These are phyloP conservation scores for Mrakia blollopis DNA, from an alignment of 768 basidiomycete genomes.

Conservation along the genomic window DNA sequence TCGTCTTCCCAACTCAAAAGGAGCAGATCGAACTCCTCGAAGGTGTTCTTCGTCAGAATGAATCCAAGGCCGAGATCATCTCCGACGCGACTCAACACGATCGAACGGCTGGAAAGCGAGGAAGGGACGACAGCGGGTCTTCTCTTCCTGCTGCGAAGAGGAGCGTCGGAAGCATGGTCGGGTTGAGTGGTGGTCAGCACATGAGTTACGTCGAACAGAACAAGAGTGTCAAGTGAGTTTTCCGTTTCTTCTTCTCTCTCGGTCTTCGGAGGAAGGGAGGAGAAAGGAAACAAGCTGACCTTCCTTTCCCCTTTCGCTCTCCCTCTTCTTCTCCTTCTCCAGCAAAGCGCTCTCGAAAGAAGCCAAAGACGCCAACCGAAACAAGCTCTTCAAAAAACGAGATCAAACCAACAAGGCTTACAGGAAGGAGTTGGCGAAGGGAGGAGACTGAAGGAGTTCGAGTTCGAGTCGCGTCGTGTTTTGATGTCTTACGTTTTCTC, in stretches of 20 bases:
- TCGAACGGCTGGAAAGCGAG: slow-evolving; percentile 54
- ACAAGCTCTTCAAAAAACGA: slow-evolving; percentile 77
- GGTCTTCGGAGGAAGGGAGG: neutral
- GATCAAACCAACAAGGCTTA: slow-evolving; percentile 62
- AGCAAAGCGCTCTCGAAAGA: slow-evolving; percentile 43
- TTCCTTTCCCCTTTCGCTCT: neutral
- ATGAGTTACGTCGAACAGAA: slow-evolving; percentile 45
- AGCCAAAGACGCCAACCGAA: slow-evolving; percentile 53
- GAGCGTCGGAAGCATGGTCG: slow-evolving; percentile 42
- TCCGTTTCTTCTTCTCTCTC: neutral
- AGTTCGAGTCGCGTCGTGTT: neutral
- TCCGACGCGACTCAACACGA: slow-evolving; percentile 61
- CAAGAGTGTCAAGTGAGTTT: slow-evolving; percentile 44
- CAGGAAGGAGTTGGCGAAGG: slow-evolving; percentile 25
- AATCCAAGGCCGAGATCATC: slow-evolving; percentile 81
- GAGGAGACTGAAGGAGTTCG: neutral
- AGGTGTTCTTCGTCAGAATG: slow-evolving; percentile 83
- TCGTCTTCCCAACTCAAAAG: slow-evolving; percentile 84
- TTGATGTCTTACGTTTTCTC: neutral
- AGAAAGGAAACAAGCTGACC: neutral
- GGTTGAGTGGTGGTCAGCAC: slow-evolving; percentile 44
- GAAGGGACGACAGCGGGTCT: slow-evolving; percentile 26
- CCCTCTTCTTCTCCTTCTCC: slow-evolving; percentile 6
- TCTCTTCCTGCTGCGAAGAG: slow-evolving; percentile 38
- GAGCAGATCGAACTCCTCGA: slow-evolving; percentile 97